Percentiles rank a stretch among this genome's conserved stretches.
Conservation (phyloP, 2,329 filamentous ascomycete species). For the Sphaerulina populicola region DNA sequence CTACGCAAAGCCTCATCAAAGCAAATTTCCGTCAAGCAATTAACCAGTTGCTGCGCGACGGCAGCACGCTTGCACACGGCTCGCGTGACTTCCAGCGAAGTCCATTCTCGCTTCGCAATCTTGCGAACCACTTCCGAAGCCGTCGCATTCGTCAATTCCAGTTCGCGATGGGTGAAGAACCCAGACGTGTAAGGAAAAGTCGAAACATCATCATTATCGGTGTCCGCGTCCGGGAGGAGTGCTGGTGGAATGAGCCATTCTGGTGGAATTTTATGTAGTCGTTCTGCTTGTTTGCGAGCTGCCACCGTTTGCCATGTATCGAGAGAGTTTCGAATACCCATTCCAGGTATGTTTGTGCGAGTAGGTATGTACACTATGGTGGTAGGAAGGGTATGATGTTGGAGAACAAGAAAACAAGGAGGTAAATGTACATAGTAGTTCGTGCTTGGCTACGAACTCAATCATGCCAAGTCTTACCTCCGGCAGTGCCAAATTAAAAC, state of each 20-base stretch:
- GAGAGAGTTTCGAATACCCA: not conserved
- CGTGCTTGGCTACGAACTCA: not conserved
- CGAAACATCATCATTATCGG: not conserved
- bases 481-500: too few relatives aligned
- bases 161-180: conserved; percentile 33
- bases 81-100: conserved; percentile 18
- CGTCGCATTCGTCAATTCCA: conserved; percentile 47
- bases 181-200: conserved; percentile 17
- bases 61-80: conserved; percentile 38
- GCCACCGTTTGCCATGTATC: conserved; percentile 35
- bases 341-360: not conserved
- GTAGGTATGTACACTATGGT: too few relatives aligned
- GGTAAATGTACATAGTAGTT: too few relatives aligned
- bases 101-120: conserved; percentile 11
- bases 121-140: conserved; percentile 21
- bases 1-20: conserved; percentile 36
- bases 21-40: conserved; percentile 33
- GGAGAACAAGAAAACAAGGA: too few relatives aligned
- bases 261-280: conserved; percentile 35
- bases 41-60: conserved; percentile 28
- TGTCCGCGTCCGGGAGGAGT: not conserved
- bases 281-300: conserved; percentile 37
- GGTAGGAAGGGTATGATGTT: too few relatives aligned
- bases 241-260: conserved; percentile 31
- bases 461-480: not conserved